These are phyloP conservation scores for Neopestalotiopsis rosae DNA, from an alignment of 2,329 filamentous ascomycete genomes.

Conservation along the genomic window DNA sequence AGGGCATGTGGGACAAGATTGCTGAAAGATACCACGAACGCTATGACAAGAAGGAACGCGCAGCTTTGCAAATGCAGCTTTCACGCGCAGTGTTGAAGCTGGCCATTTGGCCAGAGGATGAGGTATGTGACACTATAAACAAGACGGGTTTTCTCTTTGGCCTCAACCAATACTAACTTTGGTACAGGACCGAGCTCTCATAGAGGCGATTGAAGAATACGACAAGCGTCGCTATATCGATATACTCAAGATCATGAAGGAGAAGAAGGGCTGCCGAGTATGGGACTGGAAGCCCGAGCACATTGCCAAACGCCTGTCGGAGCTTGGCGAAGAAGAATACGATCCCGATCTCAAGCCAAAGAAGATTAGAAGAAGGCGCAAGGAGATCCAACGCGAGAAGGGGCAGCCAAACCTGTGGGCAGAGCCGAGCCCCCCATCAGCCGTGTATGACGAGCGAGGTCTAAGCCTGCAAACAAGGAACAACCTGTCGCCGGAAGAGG, in stretches of 20 bases:
- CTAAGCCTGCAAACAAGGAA: constrained; percentile 25
- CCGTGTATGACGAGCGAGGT: constrained; percentile 22
- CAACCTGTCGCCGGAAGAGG: constrained; percentile 37
- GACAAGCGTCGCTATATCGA: constrained; percentile 50
- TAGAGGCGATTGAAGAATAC: constrained; percentile 35
- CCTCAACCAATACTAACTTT: constrained; percentile 22
- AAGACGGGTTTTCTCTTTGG: background rate
- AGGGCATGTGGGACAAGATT: constrained; percentile 64
- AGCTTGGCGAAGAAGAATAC: constrained; percentile 51
- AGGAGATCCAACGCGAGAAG: constrained; percentile 9
- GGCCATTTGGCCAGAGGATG: constrained; percentile 51
- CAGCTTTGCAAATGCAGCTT: constrained; percentile 62
- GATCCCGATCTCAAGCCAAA: constrained; percentile 46
- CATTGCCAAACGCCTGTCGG: constrained; percentile 55
- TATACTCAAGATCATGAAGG: constrained; percentile 51
- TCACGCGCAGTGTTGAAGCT: constrained; percentile 55
- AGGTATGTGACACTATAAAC: constrained; percentile 47
- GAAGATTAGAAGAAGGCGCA: constrained; percentile 24
- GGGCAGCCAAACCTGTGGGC: constrained; percentile 15
- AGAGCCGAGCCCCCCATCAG: constrained; percentile 2
- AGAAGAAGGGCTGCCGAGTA: constrained; percentile 55
- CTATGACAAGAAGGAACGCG: constrained; percentile 43
- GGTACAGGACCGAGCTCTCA: constrained; percentile 47
- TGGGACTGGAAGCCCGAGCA: constrained; percentile 56
- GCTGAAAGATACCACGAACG: constrained; percentile 48